Conservation (phyloP, 805 yeast genomes). For the Wickerhamiella australiensis region DNA sequence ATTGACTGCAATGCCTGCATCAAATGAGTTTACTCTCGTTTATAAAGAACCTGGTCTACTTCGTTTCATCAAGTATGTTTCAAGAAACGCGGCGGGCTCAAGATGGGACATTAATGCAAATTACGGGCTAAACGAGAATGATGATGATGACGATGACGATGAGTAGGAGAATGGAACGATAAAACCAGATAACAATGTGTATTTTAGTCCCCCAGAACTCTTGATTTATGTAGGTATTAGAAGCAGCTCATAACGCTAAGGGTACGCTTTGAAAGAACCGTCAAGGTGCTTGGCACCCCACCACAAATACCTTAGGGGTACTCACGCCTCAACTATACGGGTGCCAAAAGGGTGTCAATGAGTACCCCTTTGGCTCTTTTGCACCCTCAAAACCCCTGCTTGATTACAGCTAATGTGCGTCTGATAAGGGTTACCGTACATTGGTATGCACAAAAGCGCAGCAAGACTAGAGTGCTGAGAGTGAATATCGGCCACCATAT, state of each 20-base stretch:
- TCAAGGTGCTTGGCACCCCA: background rate
- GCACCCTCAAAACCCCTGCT: background rate
- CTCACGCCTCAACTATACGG: background rate
- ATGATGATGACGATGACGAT: constrained; percentile 12
- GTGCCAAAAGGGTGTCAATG: background rate
- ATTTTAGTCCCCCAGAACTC: too few species aligned
- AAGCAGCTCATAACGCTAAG: background rate
- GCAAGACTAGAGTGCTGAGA: background rate
- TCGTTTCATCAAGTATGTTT: constrained; percentile 84
- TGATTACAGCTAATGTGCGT: background rate
- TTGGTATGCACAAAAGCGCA: background rate
- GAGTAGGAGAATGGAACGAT: background rate
- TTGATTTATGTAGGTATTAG: background rate
- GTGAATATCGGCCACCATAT: background rate
- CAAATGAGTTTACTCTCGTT: constrained; percentile 71
- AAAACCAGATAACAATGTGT: background rate
- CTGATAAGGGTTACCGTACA: background rate
- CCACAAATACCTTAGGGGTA: background rate
- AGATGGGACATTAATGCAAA: constrained; percentile 82
- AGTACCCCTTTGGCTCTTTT: background rate
- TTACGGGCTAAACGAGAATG: constrained; percentile 56
- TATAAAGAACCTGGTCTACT: constrained; percentile 76
- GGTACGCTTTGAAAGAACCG: background rate
- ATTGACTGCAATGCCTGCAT: constrained; percentile 64
- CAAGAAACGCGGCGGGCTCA: constrained; percentile 75